Evolutionary conservation across 345 rosid genomes (phyloP), one percentile per base, ranked within the genome.

Genomic region (Dimocarpus longan): DNA sequence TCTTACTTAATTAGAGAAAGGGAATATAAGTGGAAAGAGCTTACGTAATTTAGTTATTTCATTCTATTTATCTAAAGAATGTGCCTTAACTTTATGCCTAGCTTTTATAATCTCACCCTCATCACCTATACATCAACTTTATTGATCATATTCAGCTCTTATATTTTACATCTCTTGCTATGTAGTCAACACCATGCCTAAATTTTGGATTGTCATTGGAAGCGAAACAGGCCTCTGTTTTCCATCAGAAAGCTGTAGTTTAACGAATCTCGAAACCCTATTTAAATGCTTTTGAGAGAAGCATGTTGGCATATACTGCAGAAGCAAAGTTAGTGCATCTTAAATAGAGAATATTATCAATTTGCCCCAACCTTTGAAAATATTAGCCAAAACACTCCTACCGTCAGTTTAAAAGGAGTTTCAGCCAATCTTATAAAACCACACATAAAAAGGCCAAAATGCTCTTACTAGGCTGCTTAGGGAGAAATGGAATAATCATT

Each of bases 231-330:
- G n/a, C n/a, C n/a, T n/a, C n/a, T n/a, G n/a, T n/a, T n/a, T n/a
- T n/a, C n/a, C n/a, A n/a, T n/a, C n/a, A n/a, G n/a, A n/a, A n/a
- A n/a, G n/a, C n/a, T n/a, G n/a, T n/a, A n/a, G n/a, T n/a, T n/a
- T 26, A 26, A 1, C 28, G 28, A 26, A 26, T 26, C 28, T 26
- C 28, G 28, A 26, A 26, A 26, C 28, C 28, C 28, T 1, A 26
- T 26, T 26, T 26, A 26, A 26, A 26, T 26, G 28, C 28, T 26
- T 26, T 26, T 26, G 28, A 26, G 28, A 26, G 28, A 26, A 26
- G 28, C 28, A 26, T 26, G 28, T 26, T 54, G 76, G 76, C 11
- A 73, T 71, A 68, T 22, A 39, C 83, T 79, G 80, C 76, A 76
- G 19, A 43, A 68, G 1, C 70, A 44, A n/a, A 22, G 19, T n/a